Conservation (phyloP, 106 monocot species). For the Dendrobium huoshanense region DNA sequence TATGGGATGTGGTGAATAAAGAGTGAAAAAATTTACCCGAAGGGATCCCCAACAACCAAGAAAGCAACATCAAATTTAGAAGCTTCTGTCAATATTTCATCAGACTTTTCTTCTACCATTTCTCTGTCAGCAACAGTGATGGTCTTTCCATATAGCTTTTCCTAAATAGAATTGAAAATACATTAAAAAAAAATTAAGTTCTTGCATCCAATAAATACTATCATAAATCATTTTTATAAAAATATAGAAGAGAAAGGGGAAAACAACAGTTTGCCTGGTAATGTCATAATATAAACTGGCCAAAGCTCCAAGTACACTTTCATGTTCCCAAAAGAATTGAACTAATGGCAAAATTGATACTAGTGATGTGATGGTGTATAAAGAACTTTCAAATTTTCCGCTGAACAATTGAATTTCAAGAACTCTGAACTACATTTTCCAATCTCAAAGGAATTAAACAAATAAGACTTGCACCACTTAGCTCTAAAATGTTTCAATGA, state of each 20-base stretch:
- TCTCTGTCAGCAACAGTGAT: conserved; percentile 74
- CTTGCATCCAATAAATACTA: background rate
- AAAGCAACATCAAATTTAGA: conserved; percentile 61
- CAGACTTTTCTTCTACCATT: conserved; percentile 87
- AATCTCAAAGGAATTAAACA: background rate
- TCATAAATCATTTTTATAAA: background rate
- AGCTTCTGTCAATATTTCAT: conserved; percentile 53
- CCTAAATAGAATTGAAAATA: conserved; percentile 21
- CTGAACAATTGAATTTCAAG: background rate
- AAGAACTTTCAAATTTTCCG: background rate
- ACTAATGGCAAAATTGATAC: background rate
- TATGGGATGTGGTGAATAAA: background rate
- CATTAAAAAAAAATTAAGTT: background rate
- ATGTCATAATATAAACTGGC: background rate
- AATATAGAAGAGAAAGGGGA: background rate
- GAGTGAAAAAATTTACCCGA: conserved; percentile 41
- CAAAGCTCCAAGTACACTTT: background rate
- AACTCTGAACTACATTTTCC: background rate
- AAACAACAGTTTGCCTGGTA: background rate
- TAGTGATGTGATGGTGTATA: background rate
- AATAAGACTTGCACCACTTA: background rate
- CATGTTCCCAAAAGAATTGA: background rate
- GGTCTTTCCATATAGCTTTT: conserved; percentile 68
- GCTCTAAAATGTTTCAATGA: background rate
- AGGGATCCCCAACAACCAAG: conserved; percentile 93